Conservation (phyloP, 768 basidiomycete genomes). For the Hysterangium stoloniferum region DNA sequence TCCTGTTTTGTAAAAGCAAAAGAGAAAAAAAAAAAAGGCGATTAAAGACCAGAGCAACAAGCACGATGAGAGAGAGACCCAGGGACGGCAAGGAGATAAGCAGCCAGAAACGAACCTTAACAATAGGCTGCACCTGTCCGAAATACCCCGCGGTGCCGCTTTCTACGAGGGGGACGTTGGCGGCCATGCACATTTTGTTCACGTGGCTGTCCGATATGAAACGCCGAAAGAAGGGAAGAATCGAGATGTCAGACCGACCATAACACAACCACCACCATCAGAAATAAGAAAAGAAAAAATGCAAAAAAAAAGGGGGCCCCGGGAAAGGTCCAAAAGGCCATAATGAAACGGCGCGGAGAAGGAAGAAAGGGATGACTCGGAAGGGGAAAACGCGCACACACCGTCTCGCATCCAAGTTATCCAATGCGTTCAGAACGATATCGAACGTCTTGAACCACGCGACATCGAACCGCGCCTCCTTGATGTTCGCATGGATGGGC, state of each 20-base stretch:
- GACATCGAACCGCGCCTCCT: constrained; percentile 83
- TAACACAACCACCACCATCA: no score
- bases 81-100: not conserved
- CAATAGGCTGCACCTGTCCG: constrained; percentile 91
- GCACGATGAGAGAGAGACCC: not conserved
- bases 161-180: constrained; percentile 83
- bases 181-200: constrained; percentile 96
- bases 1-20: no score
- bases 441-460: constrained; percentile 89
- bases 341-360: constrained; percentile 1
- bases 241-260: no score
- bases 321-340: constrained; percentile 22
- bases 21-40: no score
- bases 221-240: no score
- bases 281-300: no score
- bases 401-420: constrained; percentile 64
- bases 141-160: constrained; percentile 96
- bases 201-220: constrained; percentile 94
- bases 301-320: no score
- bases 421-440: constrained; percentile 90
- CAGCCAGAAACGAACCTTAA: constrained; percentile 52
- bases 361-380: not conserved
- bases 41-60: not conserved
- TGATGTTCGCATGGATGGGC: constrained; percentile 93
- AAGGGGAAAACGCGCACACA: constrained; percentile 25